A percentile compares a stretch with the other conserved stretches of the same genome.
Conservation (phyloP, 1,284 basidiomycete genomes). For the Leccinum brunneo-olivaceum region DNA sequence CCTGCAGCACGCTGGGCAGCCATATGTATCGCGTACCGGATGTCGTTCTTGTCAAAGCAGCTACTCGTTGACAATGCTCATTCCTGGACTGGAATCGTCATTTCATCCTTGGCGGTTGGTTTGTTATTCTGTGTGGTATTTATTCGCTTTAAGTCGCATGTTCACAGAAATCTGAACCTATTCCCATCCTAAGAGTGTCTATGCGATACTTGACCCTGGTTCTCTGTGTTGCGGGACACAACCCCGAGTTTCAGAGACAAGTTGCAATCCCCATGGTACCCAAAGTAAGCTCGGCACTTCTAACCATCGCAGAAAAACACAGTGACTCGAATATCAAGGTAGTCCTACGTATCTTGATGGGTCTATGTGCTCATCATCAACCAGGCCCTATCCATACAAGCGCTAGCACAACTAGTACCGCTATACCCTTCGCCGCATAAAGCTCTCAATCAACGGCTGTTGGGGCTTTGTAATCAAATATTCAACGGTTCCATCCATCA, state of each 20-base stretch:
- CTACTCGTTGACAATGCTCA: conserved; percentile 65
- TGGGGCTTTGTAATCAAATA: conserved; percentile 45
- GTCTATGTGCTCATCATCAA: conserved; percentile 8
- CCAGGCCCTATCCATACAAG: conserved; percentile 47
- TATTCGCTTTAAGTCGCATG: conserved; percentile 15
- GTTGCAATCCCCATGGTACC: conserved; percentile 62
- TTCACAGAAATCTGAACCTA: conserved; percentile 59
- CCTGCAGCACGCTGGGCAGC: conserved; percentile 69
- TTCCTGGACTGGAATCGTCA: conserved; percentile 56
- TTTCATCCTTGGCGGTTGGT: conserved; percentile 66
- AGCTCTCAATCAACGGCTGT: conserved; percentile 44
- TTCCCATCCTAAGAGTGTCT: conserved; percentile 50
- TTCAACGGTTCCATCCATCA: conserved; percentile 49
- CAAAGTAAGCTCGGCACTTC: conserved; percentile 57
- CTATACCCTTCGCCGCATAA: conserved; percentile 63
- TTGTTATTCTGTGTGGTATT: conserved; percentile 19
- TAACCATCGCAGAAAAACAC: conserved; percentile 48
- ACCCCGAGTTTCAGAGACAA: conserved; percentile 72
- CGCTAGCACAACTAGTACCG: conserved; percentile 51
- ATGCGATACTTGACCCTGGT: conserved; percentile 56
- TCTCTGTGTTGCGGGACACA: conserved; percentile 49
- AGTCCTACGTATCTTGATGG: not conserved
- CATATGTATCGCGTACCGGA: conserved; percentile 62
- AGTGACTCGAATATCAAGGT: conserved; percentile 45
- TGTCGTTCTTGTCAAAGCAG: conserved; percentile 47